These are phyloP conservation scores for Xylaria sp. DNA, from an alignment of 2,329 filamentous ascomycete species.

Conservation along the genomic window DNA sequence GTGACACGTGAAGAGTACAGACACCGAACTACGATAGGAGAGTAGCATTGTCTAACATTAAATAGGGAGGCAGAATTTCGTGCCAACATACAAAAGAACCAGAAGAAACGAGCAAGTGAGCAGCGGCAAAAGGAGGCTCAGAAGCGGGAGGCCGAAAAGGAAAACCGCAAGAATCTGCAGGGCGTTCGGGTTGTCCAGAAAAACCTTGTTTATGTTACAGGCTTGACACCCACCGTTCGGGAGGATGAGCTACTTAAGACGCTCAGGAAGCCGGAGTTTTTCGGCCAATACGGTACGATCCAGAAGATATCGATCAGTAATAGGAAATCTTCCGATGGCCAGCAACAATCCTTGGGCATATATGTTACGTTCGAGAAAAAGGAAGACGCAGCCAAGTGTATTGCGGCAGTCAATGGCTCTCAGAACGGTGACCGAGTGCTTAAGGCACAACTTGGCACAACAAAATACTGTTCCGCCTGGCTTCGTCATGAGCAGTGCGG, in stretches of 20 bases:
- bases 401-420: slow-evolving; percentile 89
- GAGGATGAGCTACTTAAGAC: slow-evolving; percentile 93
- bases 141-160: slow-evolving; percentile 93
- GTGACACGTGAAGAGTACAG: slow-evolving; percentile 93
- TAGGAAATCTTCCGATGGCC: slow-evolving; percentile 74
- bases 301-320: slow-evolving; percentile 99
- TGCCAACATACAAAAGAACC: slow-evolving; percentile 82
- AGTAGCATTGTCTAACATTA: slow-evolving; percentile 34
- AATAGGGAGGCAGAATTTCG: slow-evolving; percentile 74
- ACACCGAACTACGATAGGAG: not conserved
- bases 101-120: slow-evolving; percentile 85
- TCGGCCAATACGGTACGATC: slow-evolving; percentile 97
- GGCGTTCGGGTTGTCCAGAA: slow-evolving; percentile 97
- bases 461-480: slow-evolving; percentile 98
- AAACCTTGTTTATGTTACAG: slow-evolving; percentile 97
- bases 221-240: slow-evolving; percentile 85
- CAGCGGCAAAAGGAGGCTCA: slow-evolving; percentile 92
- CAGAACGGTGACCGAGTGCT: slow-evolving; percentile 86
- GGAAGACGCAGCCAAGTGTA: slow-evolving; percentile 87
- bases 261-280: slow-evolving; percentile 88
- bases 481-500: slow-evolving; percentile 92
- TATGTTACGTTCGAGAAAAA: slow-evolving; percentile 98
- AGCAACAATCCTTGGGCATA: slow-evolving; percentile 89
- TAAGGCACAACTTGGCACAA: slow-evolving; percentile 82
- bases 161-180: slow-evolving; percentile 93